A percentile compares a stretch with the other conserved stretches of the same genome.
Evolutionary conservation across 768 basidiomycete species (phyloP).

Genomic region (Termitomyces sp.): DNA sequence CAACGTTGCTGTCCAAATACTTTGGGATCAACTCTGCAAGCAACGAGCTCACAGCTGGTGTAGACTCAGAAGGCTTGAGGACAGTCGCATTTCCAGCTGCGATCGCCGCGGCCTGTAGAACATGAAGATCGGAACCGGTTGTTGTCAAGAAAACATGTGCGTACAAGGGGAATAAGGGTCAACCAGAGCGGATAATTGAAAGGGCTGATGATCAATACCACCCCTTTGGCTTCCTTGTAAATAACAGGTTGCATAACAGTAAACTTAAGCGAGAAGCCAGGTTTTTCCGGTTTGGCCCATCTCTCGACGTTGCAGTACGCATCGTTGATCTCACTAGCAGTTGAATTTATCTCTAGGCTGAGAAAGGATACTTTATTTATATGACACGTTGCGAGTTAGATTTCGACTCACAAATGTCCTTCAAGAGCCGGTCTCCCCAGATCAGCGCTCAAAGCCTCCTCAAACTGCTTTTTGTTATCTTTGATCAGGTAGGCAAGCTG

Average conservation of each 20-base stretch:
- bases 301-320: slow-evolving; percentile 62
- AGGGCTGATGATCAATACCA: slow-evolving; percentile 61
- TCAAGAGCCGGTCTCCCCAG: slow-evolving; percentile 62
- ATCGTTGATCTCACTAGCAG: slow-evolving; percentile 43
- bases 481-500: slow-evolving; percentile 67
- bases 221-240: slow-evolving; percentile 73
- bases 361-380: not conserved
- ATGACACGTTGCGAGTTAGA: not conserved
- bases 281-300: slow-evolving; percentile 65
- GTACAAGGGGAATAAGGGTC: slow-evolving; percentile 50
- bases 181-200: slow-evolving; percentile 75
- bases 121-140: not conserved
- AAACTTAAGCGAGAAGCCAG: slow-evolving; percentile 51
- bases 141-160: not conserved
- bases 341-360: slow-evolving; percentile 58
- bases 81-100: slow-evolving; percentile 72
- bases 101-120: slow-evolving; percentile 53
- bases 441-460: slow-evolving; percentile 53
- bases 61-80: slow-evolving; percentile 73
- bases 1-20: slow-evolving; percentile 65
- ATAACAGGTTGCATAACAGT: slow-evolving; percentile 56
- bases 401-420: slow-evolving; percentile 35
- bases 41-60: slow-evolving; percentile 49
- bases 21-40: slow-evolving; percentile 64
- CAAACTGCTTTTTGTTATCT: slow-evolving; percentile 62